Evolutionary conservation across 179 eudicot genomes (phyloP).

Genomic region (Spinacia oleracea): DNA sequence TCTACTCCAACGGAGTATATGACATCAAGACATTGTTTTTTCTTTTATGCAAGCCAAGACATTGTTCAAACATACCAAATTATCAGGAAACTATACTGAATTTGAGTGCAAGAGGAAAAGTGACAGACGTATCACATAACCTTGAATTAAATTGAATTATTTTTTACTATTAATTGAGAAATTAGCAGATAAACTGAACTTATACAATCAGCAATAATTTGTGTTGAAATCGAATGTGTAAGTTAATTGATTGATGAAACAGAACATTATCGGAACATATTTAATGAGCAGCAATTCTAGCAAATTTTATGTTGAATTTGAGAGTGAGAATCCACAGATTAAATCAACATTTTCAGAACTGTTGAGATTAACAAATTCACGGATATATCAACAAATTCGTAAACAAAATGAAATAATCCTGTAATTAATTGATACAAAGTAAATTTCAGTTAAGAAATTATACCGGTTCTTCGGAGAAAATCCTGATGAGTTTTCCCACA

Average conservation of each 20-base stretch:
- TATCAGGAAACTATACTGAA: neutral
- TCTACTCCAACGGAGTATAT: conserved; percentile 1
- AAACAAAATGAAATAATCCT: neutral
- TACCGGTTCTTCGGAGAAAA: conserved; percentile 55
- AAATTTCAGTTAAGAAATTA: neutral
- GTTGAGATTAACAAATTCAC: neutral
- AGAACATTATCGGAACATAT: neutral
- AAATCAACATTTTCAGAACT: neutral
- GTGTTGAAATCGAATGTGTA: neutral
- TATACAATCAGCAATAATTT: neutral
- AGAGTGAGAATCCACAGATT: neutral
- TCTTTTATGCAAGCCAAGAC: too few species aligned
- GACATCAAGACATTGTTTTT: too few species aligned
- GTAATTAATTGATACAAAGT: too few species aligned
- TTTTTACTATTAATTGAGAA: neutral
- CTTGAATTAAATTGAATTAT: neutral
- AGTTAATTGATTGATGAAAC: neutral
- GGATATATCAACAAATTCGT: neutral
- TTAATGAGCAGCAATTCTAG: neutral
- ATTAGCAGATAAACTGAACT: neutral
- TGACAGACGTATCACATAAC: neutral
- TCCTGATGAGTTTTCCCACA: conserved; percentile 50
- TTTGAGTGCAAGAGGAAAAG: neutral
- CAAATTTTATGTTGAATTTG: neutral
- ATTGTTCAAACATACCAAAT: neutral